Evolutionary conservation across 768 basidiomycete genomes (phyloP), one percentile per base, ranked within the genome.

Genomic region (Dioszegia crocea): DNA sequence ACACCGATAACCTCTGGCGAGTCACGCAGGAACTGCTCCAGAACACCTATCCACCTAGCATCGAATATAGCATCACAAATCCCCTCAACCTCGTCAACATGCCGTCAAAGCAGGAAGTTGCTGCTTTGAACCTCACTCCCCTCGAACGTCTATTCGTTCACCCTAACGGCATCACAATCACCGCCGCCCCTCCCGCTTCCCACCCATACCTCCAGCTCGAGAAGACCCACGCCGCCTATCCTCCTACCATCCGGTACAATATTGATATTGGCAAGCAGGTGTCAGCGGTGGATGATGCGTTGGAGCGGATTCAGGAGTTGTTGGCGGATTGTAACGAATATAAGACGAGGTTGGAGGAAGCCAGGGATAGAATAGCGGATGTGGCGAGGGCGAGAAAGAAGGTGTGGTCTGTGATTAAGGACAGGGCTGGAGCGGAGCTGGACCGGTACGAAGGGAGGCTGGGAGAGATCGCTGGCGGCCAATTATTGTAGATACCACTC

Each of bases 241-340:
- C 66, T 12, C 45, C 52, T 24, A 61, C 64, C 4, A 61, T 69
- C 43, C 60, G 56, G 36, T 73, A 75, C 45, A 66, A 73, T 30
- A 61, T 77, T n/a, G 71, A 75, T 40, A 48, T 67, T n/a, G 47
- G 54, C 10, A 67, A 64, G 47, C 75, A 74, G 50, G 64, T 61
- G 36, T 41, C 59, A 29, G 70, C 76, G 0, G 68, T 73, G 9
- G 69, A 74, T 49, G 72, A 73, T 40, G 72, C 76, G 12, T 36
- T 77, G 3, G 76, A 77, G 39, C 55, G 72, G 43, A 66, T 77
- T 26, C 61, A 66, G 27, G 76, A 77, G 58, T 62, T 78, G 38
- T 56, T 75, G 40, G 66, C 74, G 23, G 77, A 78, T 56, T 77
- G 75, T 51, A 64, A 68, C 14, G 77, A 78, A 59, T 78, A 77